These are phyloP conservation scores for Xylaria hypoxylon DNA, from an alignment of 2,329 filamentous ascomycete genomes.

Conservation along the genomic window DNA sequence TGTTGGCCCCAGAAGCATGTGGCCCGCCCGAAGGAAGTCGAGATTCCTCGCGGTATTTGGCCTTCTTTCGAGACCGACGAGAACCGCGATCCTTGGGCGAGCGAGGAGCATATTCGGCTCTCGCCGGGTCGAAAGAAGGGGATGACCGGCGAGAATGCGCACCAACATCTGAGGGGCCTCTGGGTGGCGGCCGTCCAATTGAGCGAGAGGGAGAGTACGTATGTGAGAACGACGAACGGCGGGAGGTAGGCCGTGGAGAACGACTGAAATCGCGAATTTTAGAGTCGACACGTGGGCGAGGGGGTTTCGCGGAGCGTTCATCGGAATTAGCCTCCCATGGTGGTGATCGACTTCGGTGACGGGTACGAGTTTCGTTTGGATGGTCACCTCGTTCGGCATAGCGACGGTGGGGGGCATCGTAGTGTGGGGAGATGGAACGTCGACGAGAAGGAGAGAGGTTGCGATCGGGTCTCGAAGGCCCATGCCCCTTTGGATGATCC, in stretches of 20 bases:
- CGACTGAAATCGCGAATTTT: constrained; percentile 45
- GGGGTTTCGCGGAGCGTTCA: constrained; percentile 35
- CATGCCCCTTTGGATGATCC: constrained; percentile 42
- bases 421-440: constrained; percentile 46
- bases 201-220: constrained; percentile 48
- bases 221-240: constrained; percentile 50
- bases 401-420: constrained; percentile 43
- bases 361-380: constrained; percentile 41
- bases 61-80: constrained; percentile 52
- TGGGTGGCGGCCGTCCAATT: constrained; percentile 38
- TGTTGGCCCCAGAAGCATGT: constrained; percentile 60
- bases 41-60: constrained; percentile 55
- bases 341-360: constrained; percentile 47
- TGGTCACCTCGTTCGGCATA: constrained; percentile 45
- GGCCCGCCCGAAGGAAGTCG: constrained; percentile 54
- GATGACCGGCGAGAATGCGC: constrained; percentile 46
- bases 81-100: constrained; percentile 48
- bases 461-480: constrained; percentile 39
- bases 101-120: constrained; percentile 44
- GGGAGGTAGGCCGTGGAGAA: constrained; percentile 47
- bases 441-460: constrained; percentile 43
- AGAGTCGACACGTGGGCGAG: constrained; percentile 42
- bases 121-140: constrained; percentile 43
- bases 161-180: constrained; percentile 44
- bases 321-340: constrained; percentile 43